Percentiles rank a stretch among this genome's conserved stretches.
Conservation (phyloP, 257 asterid species). For the Voacanga thouarsii region DNA sequence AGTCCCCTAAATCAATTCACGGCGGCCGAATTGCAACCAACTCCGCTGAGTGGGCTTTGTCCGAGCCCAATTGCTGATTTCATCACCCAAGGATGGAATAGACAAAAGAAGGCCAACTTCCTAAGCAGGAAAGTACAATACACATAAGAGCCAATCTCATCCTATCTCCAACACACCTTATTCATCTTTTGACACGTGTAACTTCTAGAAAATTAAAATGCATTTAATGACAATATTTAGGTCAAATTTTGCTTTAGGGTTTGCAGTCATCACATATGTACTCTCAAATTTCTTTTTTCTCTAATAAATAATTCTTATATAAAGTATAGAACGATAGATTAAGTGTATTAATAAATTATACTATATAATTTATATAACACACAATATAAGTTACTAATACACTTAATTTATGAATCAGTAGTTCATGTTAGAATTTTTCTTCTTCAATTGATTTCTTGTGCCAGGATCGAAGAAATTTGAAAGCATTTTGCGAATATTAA, state of each 20-base stretch:
- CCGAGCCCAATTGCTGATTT: conserved; percentile 12
- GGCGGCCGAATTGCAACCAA: conserved; percentile 9
- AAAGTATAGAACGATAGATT: no score
- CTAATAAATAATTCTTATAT: no score
- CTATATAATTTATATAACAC: no score
- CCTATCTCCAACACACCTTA: conserved; percentile 1
- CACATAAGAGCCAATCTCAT: background rate
- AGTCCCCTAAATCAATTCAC: conserved; percentile 5
- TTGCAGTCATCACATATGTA: background rate
- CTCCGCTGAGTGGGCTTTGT: background rate
- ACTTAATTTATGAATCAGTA: no score
- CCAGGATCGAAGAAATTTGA: no score
- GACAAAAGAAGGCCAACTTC: conserved; percentile 21
- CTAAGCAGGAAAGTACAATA: background rate
- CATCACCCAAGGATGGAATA: conserved; percentile 10
- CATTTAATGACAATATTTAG: no score
- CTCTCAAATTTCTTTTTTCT: background rate
- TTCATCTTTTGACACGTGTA: background rate
- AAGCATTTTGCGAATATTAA: no score
- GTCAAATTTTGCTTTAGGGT: background rate
- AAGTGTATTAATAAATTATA: no score
- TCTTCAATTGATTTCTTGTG: no score
- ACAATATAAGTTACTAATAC: no score
- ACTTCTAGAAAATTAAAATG: no score
- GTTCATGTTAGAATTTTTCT: no score